These are phyloP conservation scores for Polyporus arcularius DNA, from an alignment of 768 basidiomycete species.

Conservation along the genomic window DNA sequence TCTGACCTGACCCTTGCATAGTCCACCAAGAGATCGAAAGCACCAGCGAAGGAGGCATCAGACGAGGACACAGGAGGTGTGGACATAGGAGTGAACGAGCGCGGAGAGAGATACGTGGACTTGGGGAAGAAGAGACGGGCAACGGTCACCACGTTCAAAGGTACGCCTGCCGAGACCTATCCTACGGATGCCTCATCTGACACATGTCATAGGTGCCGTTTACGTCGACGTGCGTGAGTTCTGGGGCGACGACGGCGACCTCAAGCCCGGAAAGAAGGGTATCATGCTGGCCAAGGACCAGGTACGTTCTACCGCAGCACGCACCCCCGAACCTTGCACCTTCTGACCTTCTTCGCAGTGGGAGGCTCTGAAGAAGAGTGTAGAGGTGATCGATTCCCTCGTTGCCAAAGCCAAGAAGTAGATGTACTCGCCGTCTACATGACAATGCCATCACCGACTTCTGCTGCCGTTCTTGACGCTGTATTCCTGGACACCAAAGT, in stretches of 20 bases:
- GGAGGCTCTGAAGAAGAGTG: slow-evolving; percentile 51
- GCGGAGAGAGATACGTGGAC: slow-evolving; percentile 59
- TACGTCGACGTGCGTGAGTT: slow-evolving; percentile 78
- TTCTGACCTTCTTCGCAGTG: slow-evolving; percentile 41
- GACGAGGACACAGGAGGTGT: background rate
- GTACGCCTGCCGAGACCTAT: slow-evolving; percentile 25
- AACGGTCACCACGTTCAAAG: slow-evolving; percentile 54
- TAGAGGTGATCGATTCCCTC: slow-evolving; percentile 51
- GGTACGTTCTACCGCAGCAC: slow-evolving; percentile 36
- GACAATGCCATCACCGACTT: background rate
- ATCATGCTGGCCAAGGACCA: slow-evolving; percentile 68
- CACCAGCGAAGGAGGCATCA: background rate
- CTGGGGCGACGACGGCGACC: slow-evolving; percentile 51
- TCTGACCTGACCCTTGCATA: background rate
- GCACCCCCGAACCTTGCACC: background rate
- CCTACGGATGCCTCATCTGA: slow-evolving; percentile 29
- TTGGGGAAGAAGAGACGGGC: slow-evolving; percentile 74
- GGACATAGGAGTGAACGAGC: slow-evolving; percentile 30
- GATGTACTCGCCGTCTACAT: background rate
- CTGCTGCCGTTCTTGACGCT: background rate
- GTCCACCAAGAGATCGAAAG: slow-evolving; percentile 11
- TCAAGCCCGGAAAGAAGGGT: slow-evolving; percentile 82
- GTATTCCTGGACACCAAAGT: too few species aligned
- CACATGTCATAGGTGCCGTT: slow-evolving; percentile 41
- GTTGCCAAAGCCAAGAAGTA: slow-evolving; percentile 33